Evolutionary conservation across 495 filamentous ascomycete species (phyloP).

Genomic region (Copromyces sp.): DNA sequence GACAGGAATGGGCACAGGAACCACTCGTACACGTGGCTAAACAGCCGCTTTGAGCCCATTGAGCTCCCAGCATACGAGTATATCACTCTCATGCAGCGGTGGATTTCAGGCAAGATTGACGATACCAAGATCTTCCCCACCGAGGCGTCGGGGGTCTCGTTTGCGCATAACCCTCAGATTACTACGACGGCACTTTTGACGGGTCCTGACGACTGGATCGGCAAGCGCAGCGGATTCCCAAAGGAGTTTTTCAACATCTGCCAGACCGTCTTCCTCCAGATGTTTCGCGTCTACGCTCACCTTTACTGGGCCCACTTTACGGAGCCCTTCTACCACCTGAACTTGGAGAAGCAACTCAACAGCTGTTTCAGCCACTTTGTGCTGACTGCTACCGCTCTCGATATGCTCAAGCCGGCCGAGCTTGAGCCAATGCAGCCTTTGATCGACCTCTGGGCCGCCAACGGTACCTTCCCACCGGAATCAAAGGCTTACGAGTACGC

Average conservation of each 20-base stretch:
- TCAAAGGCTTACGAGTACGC: conserved; percentile 48
- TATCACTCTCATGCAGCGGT: conserved; percentile 84
- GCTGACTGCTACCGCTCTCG: conserved; percentile 74
- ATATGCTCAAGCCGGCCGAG: conserved; percentile 71
- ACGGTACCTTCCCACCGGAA: conserved; percentile 70
- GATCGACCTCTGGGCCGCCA: conserved; percentile 79
- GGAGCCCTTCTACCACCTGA: conserved; percentile 75
- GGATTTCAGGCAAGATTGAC: conserved; percentile 86
- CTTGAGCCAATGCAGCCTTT: conserved; percentile 89
- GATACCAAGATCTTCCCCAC: conserved; percentile 82
- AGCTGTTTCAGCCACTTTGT: conserved; percentile 93
- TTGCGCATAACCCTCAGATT: conserved; percentile 45
- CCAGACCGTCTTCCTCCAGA: conserved; percentile 87
- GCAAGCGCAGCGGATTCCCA: conserved; percentile 81
- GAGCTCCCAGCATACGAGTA: conserved; percentile 76
- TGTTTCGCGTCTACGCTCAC: conserved; percentile 94
- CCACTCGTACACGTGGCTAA: conserved; percentile 87
- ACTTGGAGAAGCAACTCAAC: conserved; percentile 78
- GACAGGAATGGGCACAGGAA: conserved; percentile 36
- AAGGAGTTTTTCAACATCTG: conserved; percentile 75
- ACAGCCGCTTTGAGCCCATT: conserved; percentile 49
- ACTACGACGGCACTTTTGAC: conserved; percentile 51
- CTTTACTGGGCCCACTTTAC: conserved; percentile 77
- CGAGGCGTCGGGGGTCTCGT: conserved; percentile 47
- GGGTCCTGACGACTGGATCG: conserved; percentile 62